Percentiles rank a stretch among this genome's conserved stretches.
Evolutionary conservation across 768 basidiomycete species (phyloP).

Genomic region (Naganishia vishniacii): DNA sequence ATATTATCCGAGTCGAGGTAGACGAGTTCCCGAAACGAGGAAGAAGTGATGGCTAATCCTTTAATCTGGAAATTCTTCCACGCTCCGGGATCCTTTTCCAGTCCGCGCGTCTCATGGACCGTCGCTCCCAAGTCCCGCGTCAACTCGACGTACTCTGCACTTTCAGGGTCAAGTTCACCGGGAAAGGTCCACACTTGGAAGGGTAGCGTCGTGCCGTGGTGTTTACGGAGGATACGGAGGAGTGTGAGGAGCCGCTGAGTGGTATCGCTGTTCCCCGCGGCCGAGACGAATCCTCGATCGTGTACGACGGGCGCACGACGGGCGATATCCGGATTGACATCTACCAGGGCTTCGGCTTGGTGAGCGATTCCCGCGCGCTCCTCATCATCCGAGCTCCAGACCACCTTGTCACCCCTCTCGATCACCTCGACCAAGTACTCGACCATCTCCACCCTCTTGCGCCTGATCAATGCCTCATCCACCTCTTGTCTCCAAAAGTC

Average conservation of each 20-base stretch:
- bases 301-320: too few relatives aligned
- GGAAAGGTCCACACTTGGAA: conserved; percentile 51
- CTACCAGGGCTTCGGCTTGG: neutral
- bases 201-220: conserved; percentile 45
- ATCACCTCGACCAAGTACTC: conserved; percentile 37
- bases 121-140: conserved; percentile 47
- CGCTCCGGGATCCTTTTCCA: conserved; percentile 16
- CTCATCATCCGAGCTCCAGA: conserved; percentile 11
- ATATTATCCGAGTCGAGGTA: conserved; percentile 52
- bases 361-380: conserved; percentile 19
- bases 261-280: conserved; percentile 52
- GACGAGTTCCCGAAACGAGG: conserved; percentile 49
- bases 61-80: conserved; percentile 50
- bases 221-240: conserved; percentile 45
- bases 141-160: conserved; percentile 10
- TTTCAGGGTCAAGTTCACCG: conserved; percentile 40
- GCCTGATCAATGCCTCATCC: conserved; percentile 33
- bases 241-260: conserved; percentile 44
- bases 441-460: conserved; percentile 41
- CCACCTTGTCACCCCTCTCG: conserved; percentile 35
- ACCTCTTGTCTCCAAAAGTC: conserved; percentile 45
- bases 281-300: conserved; percentile 48
- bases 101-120: conserved; percentile 34
- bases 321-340: neutral
- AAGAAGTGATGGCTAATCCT: conserved; percentile 46